phyloP scores from a whole-genome alignment of 2,329 filamentous ascomycete species.

The Ascochyta pisi region DNA sequence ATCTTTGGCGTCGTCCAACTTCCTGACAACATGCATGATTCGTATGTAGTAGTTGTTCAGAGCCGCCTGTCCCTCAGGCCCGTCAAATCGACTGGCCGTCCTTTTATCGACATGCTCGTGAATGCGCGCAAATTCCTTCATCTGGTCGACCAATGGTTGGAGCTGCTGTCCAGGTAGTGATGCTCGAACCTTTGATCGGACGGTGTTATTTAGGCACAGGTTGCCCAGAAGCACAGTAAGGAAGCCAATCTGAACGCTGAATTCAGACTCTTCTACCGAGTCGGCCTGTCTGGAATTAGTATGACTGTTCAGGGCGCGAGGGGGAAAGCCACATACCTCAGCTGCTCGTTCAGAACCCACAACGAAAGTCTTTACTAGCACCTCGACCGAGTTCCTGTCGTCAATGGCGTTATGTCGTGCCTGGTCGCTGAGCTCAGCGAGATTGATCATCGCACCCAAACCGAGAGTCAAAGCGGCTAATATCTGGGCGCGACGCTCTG shows the following conservation, averaged over 20 bases:
- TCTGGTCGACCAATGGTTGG: conserved; percentile 60
- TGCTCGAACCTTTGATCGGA: conserved; percentile 52
- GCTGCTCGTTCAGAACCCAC: conserved; percentile 69
- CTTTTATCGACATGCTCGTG: conserved; percentile 64
- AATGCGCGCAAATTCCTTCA: conserved; percentile 68
- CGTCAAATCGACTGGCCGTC: conserved; percentile 47
- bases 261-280: conserved; percentile 71
- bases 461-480: conserved; percentile 78
- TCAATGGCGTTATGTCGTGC: conserved; percentile 53
- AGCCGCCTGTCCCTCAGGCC: conserved; percentile 56
- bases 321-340: conserved; percentile 63
- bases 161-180: conserved; percentile 58
- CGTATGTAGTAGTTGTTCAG: conserved; percentile 60
- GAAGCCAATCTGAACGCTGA: conserved; percentile 86
- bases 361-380: conserved; percentile 71
- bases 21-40: conserved; percentile 60
- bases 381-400: conserved; percentile 59
- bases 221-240: conserved; percentile 84
- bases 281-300: conserved; percentile 50
- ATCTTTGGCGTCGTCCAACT: conserved; percentile 44
- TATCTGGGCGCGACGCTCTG: conserved; percentile 60
- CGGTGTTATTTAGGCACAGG: conserved; percentile 66
- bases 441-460: conserved; percentile 84
- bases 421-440: conserved; percentile 76
- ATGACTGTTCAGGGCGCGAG: not conserved